Conservation (phyloP, 768 basidiomycete genomes). For the Hygrocybe coccinea region DNA sequence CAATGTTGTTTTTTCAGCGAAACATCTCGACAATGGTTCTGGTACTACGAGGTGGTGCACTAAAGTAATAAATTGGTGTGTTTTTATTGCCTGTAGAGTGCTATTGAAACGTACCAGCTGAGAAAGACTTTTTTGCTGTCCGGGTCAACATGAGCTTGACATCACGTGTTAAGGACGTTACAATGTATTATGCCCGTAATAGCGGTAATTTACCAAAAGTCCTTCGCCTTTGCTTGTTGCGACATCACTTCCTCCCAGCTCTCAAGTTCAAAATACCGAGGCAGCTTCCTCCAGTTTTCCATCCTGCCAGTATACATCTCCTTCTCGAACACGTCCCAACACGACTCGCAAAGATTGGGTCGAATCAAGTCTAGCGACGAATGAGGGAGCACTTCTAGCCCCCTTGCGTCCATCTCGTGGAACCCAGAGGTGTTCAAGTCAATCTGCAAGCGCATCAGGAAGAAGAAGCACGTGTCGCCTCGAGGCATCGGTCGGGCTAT, state of each 20-base stretch:
- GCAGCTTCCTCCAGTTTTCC: slow-evolving; percentile 12
- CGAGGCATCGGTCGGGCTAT: neutral
- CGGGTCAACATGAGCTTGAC: too few relatives aligned
- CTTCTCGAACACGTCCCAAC: slow-evolving; percentile 2
- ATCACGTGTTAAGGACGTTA: too few relatives aligned
- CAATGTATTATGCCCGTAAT: too few relatives aligned
- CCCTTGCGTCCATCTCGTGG: slow-evolving; percentile 12
- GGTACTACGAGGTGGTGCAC: too few relatives aligned
- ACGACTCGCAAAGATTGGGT: slow-evolving; percentile 14
- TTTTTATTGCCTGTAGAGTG: too few relatives aligned
- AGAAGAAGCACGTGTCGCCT: slow-evolving; percentile 10
- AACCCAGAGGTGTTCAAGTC: slow-evolving; percentile 11
- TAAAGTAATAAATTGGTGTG: too few relatives aligned
- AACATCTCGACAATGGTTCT: too few relatives aligned
- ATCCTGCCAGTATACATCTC: slow-evolving; percentile 4
- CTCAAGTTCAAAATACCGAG: slow-evolving; percentile 9
- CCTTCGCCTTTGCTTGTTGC: neutral
- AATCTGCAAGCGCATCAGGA: slow-evolving; percentile 4
- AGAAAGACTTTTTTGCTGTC: too few relatives aligned
- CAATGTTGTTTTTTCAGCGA: too few relatives aligned
- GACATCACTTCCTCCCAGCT: neutral
- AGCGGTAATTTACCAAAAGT: neutral
- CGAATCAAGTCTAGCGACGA: slow-evolving; percentile 3
- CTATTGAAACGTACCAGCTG: neutral
- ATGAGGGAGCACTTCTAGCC: slow-evolving; percentile 10